Percentiles rank a stretch among this genome's conserved stretches.
phyloP scores from a whole-genome alignment of 352 stramenopile genomes.

The Saprolegnia parasitica region DNA sequence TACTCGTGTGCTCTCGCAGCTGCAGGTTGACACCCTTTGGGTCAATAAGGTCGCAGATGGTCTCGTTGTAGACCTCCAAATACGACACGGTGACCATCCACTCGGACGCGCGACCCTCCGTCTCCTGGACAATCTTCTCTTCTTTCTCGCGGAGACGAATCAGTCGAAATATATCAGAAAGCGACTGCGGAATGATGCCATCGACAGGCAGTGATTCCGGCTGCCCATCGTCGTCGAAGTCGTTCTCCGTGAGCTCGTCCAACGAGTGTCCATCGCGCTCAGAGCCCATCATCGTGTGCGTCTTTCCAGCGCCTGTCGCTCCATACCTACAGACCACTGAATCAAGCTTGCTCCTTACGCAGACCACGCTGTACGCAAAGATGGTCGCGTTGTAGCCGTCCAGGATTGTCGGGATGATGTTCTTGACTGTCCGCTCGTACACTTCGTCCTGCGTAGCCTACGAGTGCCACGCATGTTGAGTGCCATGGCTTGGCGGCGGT shows the following conservation, averaged over 20 bases:
- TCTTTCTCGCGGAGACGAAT: slow-evolving; percentile 55
- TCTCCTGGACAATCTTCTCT: slow-evolving; percentile 43
- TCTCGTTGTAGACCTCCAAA: slow-evolving; percentile 92
- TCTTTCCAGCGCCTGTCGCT: slow-evolving; percentile 59
- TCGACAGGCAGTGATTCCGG: slow-evolving; percentile 33
- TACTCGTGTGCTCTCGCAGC: slow-evolving; percentile 51
- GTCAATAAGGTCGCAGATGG: slow-evolving; percentile 86
- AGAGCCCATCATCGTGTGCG: slow-evolving; percentile 67
- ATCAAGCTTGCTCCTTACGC: background rate
- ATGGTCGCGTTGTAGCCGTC: slow-evolving; percentile 79
- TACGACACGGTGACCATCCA: slow-evolving; percentile 84
- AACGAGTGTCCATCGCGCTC: slow-evolving; percentile 47
- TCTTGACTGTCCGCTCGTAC: slow-evolving; percentile 52
- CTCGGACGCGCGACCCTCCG: slow-evolving; percentile 47
- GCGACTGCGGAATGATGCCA: slow-evolving; percentile 80
- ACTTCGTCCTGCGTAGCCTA: slow-evolving; percentile 48
- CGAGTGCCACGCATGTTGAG: background rate
- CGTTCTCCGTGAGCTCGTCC: slow-evolving; percentile 41
- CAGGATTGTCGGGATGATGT: slow-evolving; percentile 60
- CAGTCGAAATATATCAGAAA: slow-evolving; percentile 59
- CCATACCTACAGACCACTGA: slow-evolving; percentile 38
- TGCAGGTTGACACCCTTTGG: slow-evolving; percentile 34
- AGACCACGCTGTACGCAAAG: slow-evolving; percentile 44
- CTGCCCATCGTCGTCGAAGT: slow-evolving; percentile 36
- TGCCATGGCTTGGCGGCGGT: background rate